Percentiles rank a stretch among this genome's conserved stretches.
These are phyloP conservation scores for Dendrobium nobile DNA, from an alignment of 106 monocot species.

Conservation along the genomic window DNA sequence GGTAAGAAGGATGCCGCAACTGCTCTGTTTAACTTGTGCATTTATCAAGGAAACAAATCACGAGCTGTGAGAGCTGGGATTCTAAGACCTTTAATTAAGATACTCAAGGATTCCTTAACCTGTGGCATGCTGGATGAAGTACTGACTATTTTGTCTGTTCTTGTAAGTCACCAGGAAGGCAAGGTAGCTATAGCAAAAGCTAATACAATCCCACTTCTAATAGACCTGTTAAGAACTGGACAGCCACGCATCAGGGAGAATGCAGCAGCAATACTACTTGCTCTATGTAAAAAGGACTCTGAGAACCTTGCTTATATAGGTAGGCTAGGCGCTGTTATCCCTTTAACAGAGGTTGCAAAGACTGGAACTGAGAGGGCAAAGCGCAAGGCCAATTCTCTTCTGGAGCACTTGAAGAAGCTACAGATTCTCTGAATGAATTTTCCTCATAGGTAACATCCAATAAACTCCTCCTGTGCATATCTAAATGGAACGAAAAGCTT, in stretches of 20 bases:
- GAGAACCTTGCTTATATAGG: slow-evolving; percentile 61
- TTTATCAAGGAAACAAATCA: slow-evolving; percentile 75
- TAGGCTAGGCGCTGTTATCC: slow-evolving; percentile 53
- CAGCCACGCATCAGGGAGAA: slow-evolving; percentile 82
- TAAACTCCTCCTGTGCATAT: not conserved
- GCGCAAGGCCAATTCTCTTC: slow-evolving; percentile 67
- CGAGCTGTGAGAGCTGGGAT: slow-evolving; percentile 71
- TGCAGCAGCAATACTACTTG: slow-evolving; percentile 66
- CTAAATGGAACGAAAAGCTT: not conserved
- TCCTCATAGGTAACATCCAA: not conserved
- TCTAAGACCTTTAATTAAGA: slow-evolving; percentile 43
- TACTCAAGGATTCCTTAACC: slow-evolving; percentile 42
- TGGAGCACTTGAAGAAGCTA: slow-evolving; percentile 52
- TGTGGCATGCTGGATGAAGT: slow-evolving; percentile 68
- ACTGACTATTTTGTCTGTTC: slow-evolving; percentile 64
- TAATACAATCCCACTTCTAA: slow-evolving; percentile 50
- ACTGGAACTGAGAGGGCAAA: slow-evolving; percentile 78
- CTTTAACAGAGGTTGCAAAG: slow-evolving; percentile 54
- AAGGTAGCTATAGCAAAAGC: slow-evolving; percentile 52
- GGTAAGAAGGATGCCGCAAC: slow-evolving; percentile 93
- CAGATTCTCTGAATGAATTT: slow-evolving; percentile 23
- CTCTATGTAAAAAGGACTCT: slow-evolving; percentile 70
- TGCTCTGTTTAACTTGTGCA: slow-evolving; percentile 87
- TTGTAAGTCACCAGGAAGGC: slow-evolving; percentile 69
- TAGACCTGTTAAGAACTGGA: slow-evolving; percentile 52